These are phyloP conservation scores for Lanmaoa pseudosensibilis DNA, from an alignment of 768 basidiomycete species.

Conservation along the genomic window DNA sequence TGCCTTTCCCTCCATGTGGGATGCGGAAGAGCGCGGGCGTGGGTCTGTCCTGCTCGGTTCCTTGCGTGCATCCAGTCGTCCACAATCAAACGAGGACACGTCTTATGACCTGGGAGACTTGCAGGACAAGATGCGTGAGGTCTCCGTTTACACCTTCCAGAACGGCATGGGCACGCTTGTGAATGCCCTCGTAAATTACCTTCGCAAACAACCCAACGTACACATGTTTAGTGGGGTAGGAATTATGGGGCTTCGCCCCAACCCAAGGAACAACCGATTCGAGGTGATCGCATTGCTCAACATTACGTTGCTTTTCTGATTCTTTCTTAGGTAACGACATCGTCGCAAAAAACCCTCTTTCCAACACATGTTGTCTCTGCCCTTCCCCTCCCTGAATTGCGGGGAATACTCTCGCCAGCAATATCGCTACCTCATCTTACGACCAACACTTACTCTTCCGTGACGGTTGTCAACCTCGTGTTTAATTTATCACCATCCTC, in stretches of 20 bases:
- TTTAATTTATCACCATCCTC: slow-evolving; percentile 52
- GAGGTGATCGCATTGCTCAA: slow-evolving; percentile 39
- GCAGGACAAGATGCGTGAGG: slow-evolving; percentile 47
- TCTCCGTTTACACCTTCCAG: slow-evolving; percentile 78
- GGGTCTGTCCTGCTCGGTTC: slow-evolving; percentile 73
- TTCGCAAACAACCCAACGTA: slow-evolving; percentile 56
- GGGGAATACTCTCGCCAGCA: slow-evolving; percentile 41
- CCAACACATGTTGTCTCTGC: slow-evolving; percentile 78
- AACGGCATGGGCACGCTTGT: slow-evolving; percentile 75
- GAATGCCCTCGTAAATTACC: slow-evolving; percentile 47
- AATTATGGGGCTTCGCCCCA: slow-evolving; percentile 36
- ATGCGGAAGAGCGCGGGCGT: slow-evolving; percentile 60
- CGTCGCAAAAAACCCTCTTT: slow-evolving; percentile 34
- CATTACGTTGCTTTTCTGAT: slow-evolving; percentile 3
- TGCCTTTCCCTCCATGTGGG: slow-evolving; percentile 74
- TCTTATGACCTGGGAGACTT: slow-evolving; percentile 54
- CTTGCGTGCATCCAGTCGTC: slow-evolving; percentile 29
- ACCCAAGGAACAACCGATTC: slow-evolving; percentile 38
- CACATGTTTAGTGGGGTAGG: slow-evolving; percentile 46
- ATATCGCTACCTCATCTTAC: slow-evolving; percentile 60
- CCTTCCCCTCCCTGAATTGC: slow-evolving; percentile 60
- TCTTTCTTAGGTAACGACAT: slow-evolving; percentile 33
- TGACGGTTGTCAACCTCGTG: slow-evolving; percentile 87
- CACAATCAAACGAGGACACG: slow-evolving; percentile 4
- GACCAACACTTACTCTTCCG: slow-evolving; percentile 72